Base-by-base conservation (phyloP, 2,329 filamentous ascomycete species). In the Chaetomium olivaceum region DNA sequence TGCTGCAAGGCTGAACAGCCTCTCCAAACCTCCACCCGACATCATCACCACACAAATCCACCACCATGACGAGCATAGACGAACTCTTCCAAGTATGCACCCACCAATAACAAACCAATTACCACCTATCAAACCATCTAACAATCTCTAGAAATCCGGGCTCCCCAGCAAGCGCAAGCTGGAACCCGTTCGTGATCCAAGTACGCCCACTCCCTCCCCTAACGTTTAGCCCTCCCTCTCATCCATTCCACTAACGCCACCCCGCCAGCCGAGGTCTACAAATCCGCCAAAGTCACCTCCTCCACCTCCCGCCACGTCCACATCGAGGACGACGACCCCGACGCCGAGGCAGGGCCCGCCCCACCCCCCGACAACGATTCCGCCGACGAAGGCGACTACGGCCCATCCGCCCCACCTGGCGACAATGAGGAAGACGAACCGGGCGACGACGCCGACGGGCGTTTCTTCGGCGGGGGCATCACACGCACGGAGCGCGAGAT, bases 381-480 rank as follows among this genome's bases (percentile, higher is more conserved):
- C 29, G 54, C 50, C 43, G 86, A 85, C 57, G 84, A 85, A 59
- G 79, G 77, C 36, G 76, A 80, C 70, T 80, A 80, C 65, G 81
- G 81, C 19, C 81, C 81, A 33, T 73, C 77, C 3, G 70, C 76
- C 27, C 80, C 82, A 1, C 84, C 85, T 12, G 80, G 80, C 9
- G 83, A 87, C 57, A 8, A 48, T 7, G 48, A 29, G 2, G 81
- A 83, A 12, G 80, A 84, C 4, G 81, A 83, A 12, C 76, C 74
- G 3, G 76, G 73, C 63, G 91, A 94, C 71, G 93, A 97, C 72
- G 92, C 97, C 61, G 95, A 96, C 69, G 95, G 94, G 0, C 89
- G 95, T 12, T 99, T 99, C 81, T 99, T 97, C 73, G 95, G 94
- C 52, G 91, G 93, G 62, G 95, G 95, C 39, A 90, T 99, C 72